A percentile compares a stretch with the other conserved stretches of the same genome.
Evolutionary conservation across 2,329 filamentous ascomycete species (phyloP).

Genomic region (Aspergillus oerlinghausenensis): DNA sequence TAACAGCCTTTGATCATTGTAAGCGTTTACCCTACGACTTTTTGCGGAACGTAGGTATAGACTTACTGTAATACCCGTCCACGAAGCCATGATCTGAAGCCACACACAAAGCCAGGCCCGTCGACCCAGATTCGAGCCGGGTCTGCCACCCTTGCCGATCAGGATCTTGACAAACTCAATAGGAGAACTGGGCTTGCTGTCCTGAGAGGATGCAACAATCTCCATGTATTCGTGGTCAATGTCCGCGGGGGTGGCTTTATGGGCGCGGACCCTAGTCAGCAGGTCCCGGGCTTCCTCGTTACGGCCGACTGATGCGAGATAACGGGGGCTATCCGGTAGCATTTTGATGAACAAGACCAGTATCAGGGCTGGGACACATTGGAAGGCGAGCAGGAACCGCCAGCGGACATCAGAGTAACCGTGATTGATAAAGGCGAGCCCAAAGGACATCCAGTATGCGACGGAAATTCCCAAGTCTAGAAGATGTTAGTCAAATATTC

Average conservation of each 20-base stretch:
- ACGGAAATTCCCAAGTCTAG: slow-evolving; percentile 45
- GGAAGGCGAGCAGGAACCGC: slow-evolving; percentile 33
- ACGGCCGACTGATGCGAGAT: slow-evolving; percentile 29
- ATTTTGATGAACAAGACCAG: slow-evolving; percentile 26
- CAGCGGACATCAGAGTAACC: slow-evolving; percentile 32
- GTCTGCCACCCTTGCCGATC: slow-evolving; percentile 27
- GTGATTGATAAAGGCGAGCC: slow-evolving; percentile 30
- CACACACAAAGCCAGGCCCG: slow-evolving; percentile 43
- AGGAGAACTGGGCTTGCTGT: slow-evolving; percentile 32
- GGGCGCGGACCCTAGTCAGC: slow-evolving; percentile 35
- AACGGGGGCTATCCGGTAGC: slow-evolving; percentile 31
- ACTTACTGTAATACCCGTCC: slow-evolving; percentile 42
- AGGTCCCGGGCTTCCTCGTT: slow-evolving; percentile 47
- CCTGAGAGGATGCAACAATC: slow-evolving; percentile 29
- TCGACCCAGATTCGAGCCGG: slow-evolving; percentile 31
- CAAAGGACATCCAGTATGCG: slow-evolving; percentile 36
- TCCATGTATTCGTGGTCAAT: slow-evolving; percentile 34
- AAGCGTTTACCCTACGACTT: not conserved
- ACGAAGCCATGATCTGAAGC: slow-evolving; percentile 44
- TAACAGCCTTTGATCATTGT: slow-evolving; percentile 27
- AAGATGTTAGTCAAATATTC: slow-evolving; percentile 1
- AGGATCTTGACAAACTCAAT: slow-evolving; percentile 37
- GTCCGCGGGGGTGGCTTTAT: slow-evolving; percentile 16
- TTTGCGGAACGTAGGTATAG: slow-evolving; percentile 29
- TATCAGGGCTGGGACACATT: slow-evolving; percentile 29